Conservation (phyloP, 306 rosid genomes). For the Cucumis melo region DNA sequence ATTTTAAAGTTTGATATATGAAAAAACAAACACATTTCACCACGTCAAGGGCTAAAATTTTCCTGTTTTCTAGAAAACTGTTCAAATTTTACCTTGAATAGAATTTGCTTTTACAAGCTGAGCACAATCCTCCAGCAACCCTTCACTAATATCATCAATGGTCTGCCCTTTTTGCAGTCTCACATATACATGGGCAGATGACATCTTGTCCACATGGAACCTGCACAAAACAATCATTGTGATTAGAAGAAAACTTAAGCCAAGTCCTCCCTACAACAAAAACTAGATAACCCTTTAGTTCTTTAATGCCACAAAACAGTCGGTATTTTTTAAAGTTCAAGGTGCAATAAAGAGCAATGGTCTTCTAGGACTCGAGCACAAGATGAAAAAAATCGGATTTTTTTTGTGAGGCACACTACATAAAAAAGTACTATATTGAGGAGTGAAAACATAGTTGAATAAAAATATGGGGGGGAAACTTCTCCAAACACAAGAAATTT, state of each 20-base stretch:
- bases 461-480: too few relatives aligned
- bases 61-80: background rate
- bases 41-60: background rate
- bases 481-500: too few relatives aligned
- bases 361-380: too few relatives aligned
- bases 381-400: too few relatives aligned
- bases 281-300: background rate
- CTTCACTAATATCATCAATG: slow-evolving; percentile 75
- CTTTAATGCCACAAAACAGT: background rate
- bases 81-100: slow-evolving; percentile 55
- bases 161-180: slow-evolving; percentile 87
- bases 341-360: too few relatives aligned
- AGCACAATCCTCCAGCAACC: slow-evolving; percentile 81
- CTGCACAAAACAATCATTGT: slow-evolving; percentile 22
- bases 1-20: background rate
- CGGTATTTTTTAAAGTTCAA: background rate
- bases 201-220: slow-evolving; percentile 98
- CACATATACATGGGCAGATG: slow-evolving; percentile 93
- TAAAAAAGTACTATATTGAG: too few relatives aligned
- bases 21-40: background rate
- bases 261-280: background rate
- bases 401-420: too few relatives aligned
- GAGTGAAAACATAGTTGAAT: too few relatives aligned
- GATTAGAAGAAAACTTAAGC: background rate
- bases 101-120: slow-evolving; percentile 99